Evolutionary conservation across 306 rosid species (phyloP), one percentile per base, ranked within the genome.

Genomic region (Cicer yamashitae): DNA sequence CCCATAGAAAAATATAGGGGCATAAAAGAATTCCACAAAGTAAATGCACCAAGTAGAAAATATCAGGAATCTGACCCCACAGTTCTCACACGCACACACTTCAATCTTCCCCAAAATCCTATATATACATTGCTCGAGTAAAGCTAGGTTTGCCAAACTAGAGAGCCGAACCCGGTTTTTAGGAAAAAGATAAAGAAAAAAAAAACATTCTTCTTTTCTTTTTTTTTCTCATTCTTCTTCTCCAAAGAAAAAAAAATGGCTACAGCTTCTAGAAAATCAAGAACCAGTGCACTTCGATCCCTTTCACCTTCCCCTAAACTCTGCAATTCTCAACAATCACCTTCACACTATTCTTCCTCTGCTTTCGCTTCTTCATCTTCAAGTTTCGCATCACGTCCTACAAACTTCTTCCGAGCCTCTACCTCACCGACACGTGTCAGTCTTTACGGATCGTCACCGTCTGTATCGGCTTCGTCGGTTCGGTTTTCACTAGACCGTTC

Each of bases 71-170:
- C 54, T 39, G 37, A 1, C 3, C 69, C 50, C 14, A 1, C 69
- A 39, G 37, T 10, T 1, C 70, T 0, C 17, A 10, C 39, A 1
- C 41, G 11, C 43, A 11, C 56, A 63, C 67, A 71, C 37, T 44
- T 50, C 17, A 1, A 6, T 52, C 12, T 14, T 60, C 38, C 54
- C 53, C 70, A n/a, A 44, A 40, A 3, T 56, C 68, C 68, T 90
- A 91, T 91, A 94, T 86, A 94, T 90, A 87, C 70, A 87, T 83
- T 7, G 77, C 87, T 89, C 41, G 91, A 86, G 93, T 89, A 17
- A 82, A 89, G 85, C 82, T 13, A 76, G 85, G 98, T 91, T 94
- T 94, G 97, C 94, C 96, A 64, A 85, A 88, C 85, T 70, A 47
- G 39, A 72, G 54, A 84, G 90, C 87, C 89, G 75, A 91, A 56